Base-by-base conservation (phyloP, 805 yeast species). In the Starmerella ratchasimensis region DNA sequence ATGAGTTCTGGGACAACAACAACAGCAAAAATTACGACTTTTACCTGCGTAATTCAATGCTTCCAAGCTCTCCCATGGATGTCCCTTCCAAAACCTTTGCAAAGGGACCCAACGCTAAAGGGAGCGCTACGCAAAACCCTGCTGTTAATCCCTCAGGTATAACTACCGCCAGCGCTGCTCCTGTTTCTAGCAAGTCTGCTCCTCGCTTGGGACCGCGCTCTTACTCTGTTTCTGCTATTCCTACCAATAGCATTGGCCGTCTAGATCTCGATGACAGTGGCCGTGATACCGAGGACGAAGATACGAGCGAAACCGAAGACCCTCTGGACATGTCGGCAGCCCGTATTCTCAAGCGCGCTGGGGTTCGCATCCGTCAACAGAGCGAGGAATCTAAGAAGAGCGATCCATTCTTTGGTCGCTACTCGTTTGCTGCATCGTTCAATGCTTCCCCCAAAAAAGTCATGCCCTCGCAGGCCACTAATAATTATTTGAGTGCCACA, bases 1-100 rank as follows among this genome's bases (percentile, higher is more conserved):
- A 7, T 5, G 84, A 75, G 46, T 68, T 54, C 51, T 82, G 94
- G 94, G 94, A 82, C 56, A 82, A 80, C 60, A 83, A 82, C 58
- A 44, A 58, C 27, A 52, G 53, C 36, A 54, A 58, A 31, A 82
- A 82, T 58, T 82, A 78, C 57, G 65, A 61, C 30, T 57, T 82
- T 14, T 56, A 56, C 27, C 65, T 72, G 42, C 59, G 56, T 25
- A 43, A 52, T 36, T 40, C 31, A 36, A 34, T 14, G 15, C 23
- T 34, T 5, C 18, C 32, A 4, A 28, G 33, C 36, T n/a, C 21
- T n/a, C n/a, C n/a, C n/a, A n/a, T n/a, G n/a, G n/a, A n/a, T n/a
- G n/a, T n/a, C n/a, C n/a, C n/a, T n/a, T n/a, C n/a, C n/a, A n/a
- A n/a, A n/a, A n/a, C n/a, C n/a, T n/a, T n/a, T n/a, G n/a, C n/a